Percentiles rank a stretch among this genome's conserved stretches.
phyloP scores from a whole-genome alignment of 345 rosid genomes.

The Murraya koenigii region DNA sequence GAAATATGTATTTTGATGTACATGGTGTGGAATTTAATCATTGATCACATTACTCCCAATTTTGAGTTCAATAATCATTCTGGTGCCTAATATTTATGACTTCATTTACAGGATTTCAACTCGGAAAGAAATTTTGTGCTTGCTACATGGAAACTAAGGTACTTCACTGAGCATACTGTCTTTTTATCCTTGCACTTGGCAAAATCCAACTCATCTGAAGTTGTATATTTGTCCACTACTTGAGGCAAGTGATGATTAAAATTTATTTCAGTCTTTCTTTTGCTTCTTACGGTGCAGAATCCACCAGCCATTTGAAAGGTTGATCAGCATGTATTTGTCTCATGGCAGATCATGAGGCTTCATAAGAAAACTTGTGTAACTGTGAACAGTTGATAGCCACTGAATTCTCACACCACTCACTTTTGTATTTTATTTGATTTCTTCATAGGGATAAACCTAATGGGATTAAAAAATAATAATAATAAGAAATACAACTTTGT shows the following conservation, averaged over 20 bases:
- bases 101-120: slow-evolving; percentile 32
- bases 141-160: slow-evolving; percentile 87
- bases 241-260: not conserved
- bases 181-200: not conserved
- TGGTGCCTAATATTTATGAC: slow-evolving; percentile 5
- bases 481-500: too few species aligned
- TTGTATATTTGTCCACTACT: not conserved
- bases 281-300: too few species aligned
- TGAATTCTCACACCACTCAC: too few species aligned
- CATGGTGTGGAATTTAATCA: not conserved
- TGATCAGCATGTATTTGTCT: too few species aligned
- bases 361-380: too few species aligned
- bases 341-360: too few species aligned
- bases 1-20: not conserved
- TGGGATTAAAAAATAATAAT: too few species aligned
- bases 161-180: not conserved
- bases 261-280: too few species aligned
- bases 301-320: too few species aligned
- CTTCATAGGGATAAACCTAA: too few species aligned
- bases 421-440: too few species aligned
- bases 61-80: not conserved
- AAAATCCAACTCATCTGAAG: not conserved
- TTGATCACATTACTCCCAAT: not conserved
- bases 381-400: too few species aligned
- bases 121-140: slow-evolving; percentile 34